Evolutionary conservation across 805 yeast genomes (phyloP).

Genomic region (Grigorovia jiainica): DNA sequence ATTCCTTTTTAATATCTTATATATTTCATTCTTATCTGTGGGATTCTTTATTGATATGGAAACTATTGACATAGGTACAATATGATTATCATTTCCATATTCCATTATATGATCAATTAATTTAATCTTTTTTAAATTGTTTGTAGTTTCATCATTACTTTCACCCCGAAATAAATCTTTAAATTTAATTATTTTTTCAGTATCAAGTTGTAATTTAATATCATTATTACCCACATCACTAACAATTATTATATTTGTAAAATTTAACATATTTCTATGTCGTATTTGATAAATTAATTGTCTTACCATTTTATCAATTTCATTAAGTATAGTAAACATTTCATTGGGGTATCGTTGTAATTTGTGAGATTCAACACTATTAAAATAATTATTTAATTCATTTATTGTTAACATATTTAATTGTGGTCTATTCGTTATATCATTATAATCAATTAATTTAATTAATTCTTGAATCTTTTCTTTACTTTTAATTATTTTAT

Average conservation of each 20-base stretch:
- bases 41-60: neutral
- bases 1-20: neutral
- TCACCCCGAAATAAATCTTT: neutral
- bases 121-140: neutral
- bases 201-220: conserved; percentile 33
- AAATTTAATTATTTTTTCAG: neutral
- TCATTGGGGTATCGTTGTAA: conserved; percentile 29
- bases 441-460: conserved; percentile 52
- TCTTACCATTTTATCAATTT: conserved; percentile 60
- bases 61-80: neutral
- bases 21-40: neutral
- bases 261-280: conserved; percentile 46
- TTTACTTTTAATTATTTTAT: conserved; percentile 12
- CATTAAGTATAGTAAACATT: conserved; percentile 24
- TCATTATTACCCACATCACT: conserved; percentile 94
- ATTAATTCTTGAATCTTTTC: conserved; percentile 50
- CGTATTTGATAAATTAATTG: conserved; percentile 39
- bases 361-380: conserved; percentile 50
- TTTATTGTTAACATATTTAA: conserved; percentile 72
- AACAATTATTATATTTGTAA: conserved; percentile 67
- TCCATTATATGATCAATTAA: conserved; percentile 26
- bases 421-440: conserved; percentile 55
- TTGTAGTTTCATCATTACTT: neutral
- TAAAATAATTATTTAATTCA: conserved; percentile 65
- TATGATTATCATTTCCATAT: conserved; percentile 16